Conservation (phyloP, 495 filamentous ascomycete genomes). For the Penicillium steckii region DNA sequence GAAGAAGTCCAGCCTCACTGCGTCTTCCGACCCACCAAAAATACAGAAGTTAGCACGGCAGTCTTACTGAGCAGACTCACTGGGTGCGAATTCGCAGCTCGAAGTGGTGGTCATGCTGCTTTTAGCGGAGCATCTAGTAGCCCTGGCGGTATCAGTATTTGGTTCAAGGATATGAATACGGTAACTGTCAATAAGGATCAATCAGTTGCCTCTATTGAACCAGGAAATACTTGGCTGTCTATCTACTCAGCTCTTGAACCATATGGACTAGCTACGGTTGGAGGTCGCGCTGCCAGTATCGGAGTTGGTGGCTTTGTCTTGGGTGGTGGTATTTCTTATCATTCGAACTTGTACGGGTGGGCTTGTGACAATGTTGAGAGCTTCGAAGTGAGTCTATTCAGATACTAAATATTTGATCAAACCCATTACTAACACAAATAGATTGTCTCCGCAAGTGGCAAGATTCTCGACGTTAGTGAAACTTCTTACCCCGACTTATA, state of each 20-base stretch:
- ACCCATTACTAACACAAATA: neutral
- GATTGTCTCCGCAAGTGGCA: conserved; percentile 45
- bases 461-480: conserved; percentile 39
- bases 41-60: conserved; percentile 21
- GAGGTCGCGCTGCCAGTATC: conserved; percentile 53
- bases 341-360: conserved; percentile 47
- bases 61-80: conserved; percentile 19
- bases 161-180: conserved; percentile 44
- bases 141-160: conserved; percentile 44
- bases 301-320: conserved; percentile 57
- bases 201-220: conserved; percentile 21
- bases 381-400: conserved; percentile 30
- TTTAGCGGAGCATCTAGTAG: conserved; percentile 28
- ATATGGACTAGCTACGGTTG: conserved; percentile 48
- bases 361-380: conserved; percentile 48
- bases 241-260: conserved; percentile 52
- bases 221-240: conserved; percentile 33
- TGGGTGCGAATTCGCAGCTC: conserved; percentile 39
- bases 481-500: conserved; percentile 43
- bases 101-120: conserved; percentile 43
- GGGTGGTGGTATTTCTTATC: conserved; percentile 37
- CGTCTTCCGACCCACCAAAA: conserved; percentile 21
- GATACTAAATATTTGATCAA: neutral
- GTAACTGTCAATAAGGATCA: conserved; percentile 37
- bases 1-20: conserved; percentile 28